phyloP scores from a whole-genome alignment of 495 filamentous ascomycete species.

The Neurospora discreta region DNA sequence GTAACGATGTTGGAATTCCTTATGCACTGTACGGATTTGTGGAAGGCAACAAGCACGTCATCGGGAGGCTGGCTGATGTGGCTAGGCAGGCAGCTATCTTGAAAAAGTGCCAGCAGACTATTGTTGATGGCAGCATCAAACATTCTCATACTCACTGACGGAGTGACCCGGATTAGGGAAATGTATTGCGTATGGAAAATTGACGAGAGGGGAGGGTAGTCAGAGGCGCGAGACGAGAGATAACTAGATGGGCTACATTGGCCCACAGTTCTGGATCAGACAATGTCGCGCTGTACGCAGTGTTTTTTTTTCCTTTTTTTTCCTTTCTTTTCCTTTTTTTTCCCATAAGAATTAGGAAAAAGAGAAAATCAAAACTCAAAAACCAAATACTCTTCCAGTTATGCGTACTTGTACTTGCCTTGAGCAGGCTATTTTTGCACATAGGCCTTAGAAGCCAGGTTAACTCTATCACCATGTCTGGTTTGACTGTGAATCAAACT shows the following conservation, averaged over 20 bases:
- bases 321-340: too few relatives aligned
- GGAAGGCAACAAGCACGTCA: constrained; percentile 81
- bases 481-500: not conserved
- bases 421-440: not conserved
- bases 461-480: not conserved
- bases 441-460: not conserved
- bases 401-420: not conserved
- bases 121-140: constrained; percentile 24
- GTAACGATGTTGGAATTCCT: constrained; percentile 79
- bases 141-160: constrained; percentile 16
- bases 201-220: not conserved
- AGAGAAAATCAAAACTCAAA: too few relatives aligned
- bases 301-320: too few relatives aligned
- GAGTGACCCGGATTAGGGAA: not conserved
- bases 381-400: too few relatives aligned
- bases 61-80: constrained; percentile 74
- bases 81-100: constrained; percentile 78
- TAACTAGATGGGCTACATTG: not conserved
- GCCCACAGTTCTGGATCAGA: not conserved
- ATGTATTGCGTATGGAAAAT: not conserved
- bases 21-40: constrained; percentile 93
- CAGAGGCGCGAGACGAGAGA: not conserved
- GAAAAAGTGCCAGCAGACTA: constrained; percentile 70
- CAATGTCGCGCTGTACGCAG: not conserved
- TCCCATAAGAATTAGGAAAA: too few relatives aligned